Evolutionary conservation across 345 rosid genomes (phyloP), one percentile per base, ranked within the genome.

Genomic region (Sapria himalayana): DNA sequence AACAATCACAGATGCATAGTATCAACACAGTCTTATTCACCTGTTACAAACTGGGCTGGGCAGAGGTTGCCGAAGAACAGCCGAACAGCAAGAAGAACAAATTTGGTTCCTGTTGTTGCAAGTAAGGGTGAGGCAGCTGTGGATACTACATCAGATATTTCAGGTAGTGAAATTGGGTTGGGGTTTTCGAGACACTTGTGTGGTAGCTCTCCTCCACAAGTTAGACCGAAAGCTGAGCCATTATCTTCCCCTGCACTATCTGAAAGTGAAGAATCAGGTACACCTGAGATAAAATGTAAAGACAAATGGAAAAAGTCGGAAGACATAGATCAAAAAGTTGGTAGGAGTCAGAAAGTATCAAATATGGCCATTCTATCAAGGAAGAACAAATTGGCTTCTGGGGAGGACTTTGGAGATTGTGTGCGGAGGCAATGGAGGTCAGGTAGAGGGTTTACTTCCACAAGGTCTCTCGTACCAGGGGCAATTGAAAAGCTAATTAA

Each of bases 181-280:
- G 93, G 84, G 56, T 67, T 60, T 58, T 59, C 67, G 17, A 74
- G 76, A 64, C 79, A 64, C 41, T 50, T 73, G 43, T 50, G 69
- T 41, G 59, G 60, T 47, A 73, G 48, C 58, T 82, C 94, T 60
- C 91, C 94, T 55, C 93, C 69, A 47, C 81, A 65, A 54, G 65
- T 76, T 41, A 89, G 70, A 61, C 49, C 61, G 31, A 82, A 74
- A 71, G 67, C 66, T 37, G 98, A 89, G n/a, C 55, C 70, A 37
- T 61, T 73, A 48, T 64, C 91, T 34, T 57, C 84, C 9, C 57
- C 81, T 43, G 67, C 70, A 23, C 67, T 82, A 60, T 79, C 94
- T 23, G 98, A 89, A 68, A 81, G 93, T 55, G 98, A 89, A 62
- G 98, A 89, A 43, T 63, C 85, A 39, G 93, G 73, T 4, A 56